phyloP scores from a whole-genome alignment of 352 stramenopile species.

The Globisporangium ultimum region DNA sequence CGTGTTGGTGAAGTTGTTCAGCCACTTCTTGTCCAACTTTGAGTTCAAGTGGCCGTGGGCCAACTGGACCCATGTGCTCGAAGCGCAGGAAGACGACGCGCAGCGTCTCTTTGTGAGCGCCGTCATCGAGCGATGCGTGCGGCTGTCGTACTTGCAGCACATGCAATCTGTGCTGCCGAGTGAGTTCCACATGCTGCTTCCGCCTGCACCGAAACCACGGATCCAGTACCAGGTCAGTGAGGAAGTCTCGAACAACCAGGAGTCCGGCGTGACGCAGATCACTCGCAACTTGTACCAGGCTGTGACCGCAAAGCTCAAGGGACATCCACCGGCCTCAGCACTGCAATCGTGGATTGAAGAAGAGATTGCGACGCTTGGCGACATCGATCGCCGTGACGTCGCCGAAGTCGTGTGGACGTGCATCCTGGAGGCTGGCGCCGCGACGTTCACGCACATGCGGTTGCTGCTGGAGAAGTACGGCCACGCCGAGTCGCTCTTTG shows the following conservation, averaged over 20 bases:
- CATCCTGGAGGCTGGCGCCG: slow-evolving; percentile 68
- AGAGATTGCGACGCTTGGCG: slow-evolving; percentile 32
- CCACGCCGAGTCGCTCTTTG: slow-evolving; percentile 44
- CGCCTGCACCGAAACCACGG: slow-evolving; percentile 62
- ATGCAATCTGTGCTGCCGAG: slow-evolving; percentile 73
- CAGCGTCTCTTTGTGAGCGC: slow-evolving; percentile 83
- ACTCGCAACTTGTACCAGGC: slow-evolving; percentile 54
- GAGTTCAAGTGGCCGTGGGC: slow-evolving; percentile 87
- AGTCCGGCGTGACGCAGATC: slow-evolving; percentile 16
- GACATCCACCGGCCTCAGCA: slow-evolving; percentile 44
- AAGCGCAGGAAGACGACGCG: slow-evolving; percentile 72
- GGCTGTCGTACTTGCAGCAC: slow-evolving; percentile 80
- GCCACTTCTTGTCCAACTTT: slow-evolving; percentile 86
- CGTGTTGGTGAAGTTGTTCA: slow-evolving; percentile 78
- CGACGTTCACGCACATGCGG: slow-evolving; percentile 83
- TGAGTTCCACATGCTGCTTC: slow-evolving; percentile 77
- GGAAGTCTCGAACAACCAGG: slow-evolving; percentile 17
- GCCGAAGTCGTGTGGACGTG: slow-evolving; percentile 76
- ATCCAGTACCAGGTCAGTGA: slow-evolving; percentile 47
- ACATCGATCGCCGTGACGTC: slow-evolving; percentile 39
- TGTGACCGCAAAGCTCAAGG: slow-evolving; percentile 65
- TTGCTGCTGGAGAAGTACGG: slow-evolving; percentile 80
- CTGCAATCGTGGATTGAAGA: slow-evolving; percentile 64
- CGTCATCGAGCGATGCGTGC: slow-evolving; percentile 82
- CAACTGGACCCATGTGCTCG: slow-evolving; percentile 73